Evolutionary conservation across 2,329 filamentous ascomycete species (phyloP).

Genomic region (Pseudogymnoascus sp.): DNA sequence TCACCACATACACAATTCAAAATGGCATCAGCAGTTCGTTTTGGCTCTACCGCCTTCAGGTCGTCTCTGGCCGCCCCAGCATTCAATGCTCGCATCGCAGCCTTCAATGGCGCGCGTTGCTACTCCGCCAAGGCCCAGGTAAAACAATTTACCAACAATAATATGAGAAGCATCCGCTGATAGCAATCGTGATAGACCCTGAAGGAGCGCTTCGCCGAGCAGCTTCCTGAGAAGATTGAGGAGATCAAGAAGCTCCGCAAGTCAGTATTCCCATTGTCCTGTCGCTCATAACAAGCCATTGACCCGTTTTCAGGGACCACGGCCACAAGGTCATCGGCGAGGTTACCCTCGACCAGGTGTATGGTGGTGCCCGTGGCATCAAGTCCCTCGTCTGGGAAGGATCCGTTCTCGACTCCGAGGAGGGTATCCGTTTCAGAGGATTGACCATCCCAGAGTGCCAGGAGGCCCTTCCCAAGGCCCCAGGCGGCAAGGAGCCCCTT

Average conservation of each 20-base stretch:
- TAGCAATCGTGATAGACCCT: constrained; percentile 54
- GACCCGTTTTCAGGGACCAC: constrained; percentile 57
- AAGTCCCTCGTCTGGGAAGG: constrained; percentile 98
- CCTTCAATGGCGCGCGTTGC: constrained; percentile 77
- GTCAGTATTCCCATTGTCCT: constrained; percentile 42
- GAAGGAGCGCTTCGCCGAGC: constrained; percentile 97
- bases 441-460: constrained; percentile 99
- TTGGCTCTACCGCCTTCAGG: constrained; percentile 75
- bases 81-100: constrained; percentile 58
- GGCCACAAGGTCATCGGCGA: constrained; percentile 93
- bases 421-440: constrained; percentile 98
- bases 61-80: constrained; percentile 60
- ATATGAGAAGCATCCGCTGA: constrained; percentile 4
- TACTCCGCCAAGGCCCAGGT: constrained; percentile 93
- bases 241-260: constrained; percentile 98
- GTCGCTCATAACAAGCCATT: constrained; percentile 21
- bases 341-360: constrained; percentile 98
- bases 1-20: constrained; percentile 33
- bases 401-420: constrained; percentile 94
- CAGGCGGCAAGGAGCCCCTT: constrained; percentile 91
- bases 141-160: constrained; percentile 26
- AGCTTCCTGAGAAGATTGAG: constrained; percentile 92
- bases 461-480: constrained; percentile 91
- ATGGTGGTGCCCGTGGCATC: constrained; percentile 97
- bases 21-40: constrained; percentile 79